A percentile compares a stretch with the other conserved stretches of the same genome.
Conservation (phyloP, 352 stramenopile species). For the Bremia lactucae region DNA sequence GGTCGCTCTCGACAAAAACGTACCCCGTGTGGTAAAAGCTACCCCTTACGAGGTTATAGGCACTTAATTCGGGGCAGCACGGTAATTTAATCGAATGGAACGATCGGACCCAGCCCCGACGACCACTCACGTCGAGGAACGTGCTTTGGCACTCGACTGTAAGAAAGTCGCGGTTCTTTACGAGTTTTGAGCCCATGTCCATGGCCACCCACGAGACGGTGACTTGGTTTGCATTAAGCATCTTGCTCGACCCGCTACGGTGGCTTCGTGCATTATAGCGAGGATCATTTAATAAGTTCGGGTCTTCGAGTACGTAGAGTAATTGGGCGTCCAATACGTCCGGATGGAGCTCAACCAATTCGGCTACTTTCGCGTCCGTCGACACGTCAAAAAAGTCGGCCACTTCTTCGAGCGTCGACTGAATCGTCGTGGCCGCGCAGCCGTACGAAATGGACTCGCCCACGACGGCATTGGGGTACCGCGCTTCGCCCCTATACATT, state of each 20-base stretch:
- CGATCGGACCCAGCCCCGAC: constrained; percentile 54
- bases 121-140: constrained; percentile 48
- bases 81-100: constrained; percentile 62
- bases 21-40: constrained; percentile 64
- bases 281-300: constrained; percentile 18
- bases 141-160: constrained; percentile 70
- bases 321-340: constrained; percentile 48
- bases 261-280: constrained; percentile 12
- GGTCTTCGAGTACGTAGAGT: constrained; percentile 45
- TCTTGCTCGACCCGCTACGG: constrained; percentile 14
- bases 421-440: constrained; percentile 45
- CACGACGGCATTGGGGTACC: constrained; percentile 28
- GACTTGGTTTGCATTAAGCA: constrained; percentile 46
- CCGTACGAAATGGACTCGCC: constrained; percentile 43
- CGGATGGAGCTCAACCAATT: constrained; percentile 29
- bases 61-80: constrained; percentile 43
- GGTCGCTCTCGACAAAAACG: constrained; percentile 63
- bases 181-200: constrained; percentile 42
- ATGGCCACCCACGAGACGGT: constrained; percentile 56
- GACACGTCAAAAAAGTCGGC: constrained; percentile 57
- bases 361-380: constrained; percentile 36
- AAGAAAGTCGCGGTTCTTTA: constrained; percentile 63
- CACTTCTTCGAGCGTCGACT: constrained; percentile 57
- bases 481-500: constrained; percentile 56
- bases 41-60: constrained; percentile 41